These are phyloP conservation scores for Clonostachys chloroleuca DNA, from an alignment of 2,329 filamentous ascomycete species.

Conservation along the genomic window DNA sequence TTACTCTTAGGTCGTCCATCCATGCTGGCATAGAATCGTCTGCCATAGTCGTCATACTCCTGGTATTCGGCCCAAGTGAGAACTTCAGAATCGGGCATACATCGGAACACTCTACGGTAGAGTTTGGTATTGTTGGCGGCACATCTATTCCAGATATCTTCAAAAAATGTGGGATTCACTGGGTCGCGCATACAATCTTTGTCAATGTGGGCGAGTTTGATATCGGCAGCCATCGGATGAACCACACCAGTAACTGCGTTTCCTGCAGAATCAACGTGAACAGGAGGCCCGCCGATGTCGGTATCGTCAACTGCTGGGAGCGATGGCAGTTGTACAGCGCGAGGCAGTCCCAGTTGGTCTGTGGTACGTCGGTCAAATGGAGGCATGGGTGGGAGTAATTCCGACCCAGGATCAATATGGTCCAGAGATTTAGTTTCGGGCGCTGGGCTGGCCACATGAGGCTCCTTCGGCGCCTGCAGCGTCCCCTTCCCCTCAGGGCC, in stretches of 20 bases:
- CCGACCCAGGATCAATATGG: constrained; percentile 28
- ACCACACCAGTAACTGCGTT: constrained; percentile 37
- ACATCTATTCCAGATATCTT: constrained; percentile 81
- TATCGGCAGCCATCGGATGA: constrained; percentile 58
- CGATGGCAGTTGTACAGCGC: constrained; percentile 65
- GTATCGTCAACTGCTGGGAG: constrained; percentile 71
- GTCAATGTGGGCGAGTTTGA: constrained; percentile 69
- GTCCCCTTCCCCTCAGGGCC: constrained; percentile 61
- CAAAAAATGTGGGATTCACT: constrained; percentile 73
- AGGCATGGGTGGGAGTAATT: constrained; percentile 54
- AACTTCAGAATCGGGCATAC: constrained; percentile 94
- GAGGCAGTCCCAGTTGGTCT: constrained; percentile 62
- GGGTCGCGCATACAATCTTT: constrained; percentile 96
- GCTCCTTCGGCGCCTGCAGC: constrained; percentile 34
- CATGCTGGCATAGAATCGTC: constrained; percentile 69
- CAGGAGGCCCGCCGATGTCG: constrained; percentile 74
- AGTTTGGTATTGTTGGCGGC: constrained; percentile 95
- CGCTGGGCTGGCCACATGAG: constrained; percentile 11
- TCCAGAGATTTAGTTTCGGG: constrained; percentile 24
- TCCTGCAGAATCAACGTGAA: constrained; percentile 46
- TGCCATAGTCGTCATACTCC: constrained; percentile 72
- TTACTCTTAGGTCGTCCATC: constrained; percentile 46
- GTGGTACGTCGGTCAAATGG: constrained; percentile 56
- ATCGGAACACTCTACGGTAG: constrained; percentile 89
- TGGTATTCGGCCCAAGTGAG: constrained; percentile 91